These are phyloP conservation scores for carrot (Daucus carota) DNA, from an alignment of 129 eudicot genomes.

Conservation along the genomic window DH1_v3.0 NC_030384.2:35315001-35315500, in stretches of 20 bases:
- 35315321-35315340: background rate
- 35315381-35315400: background rate
- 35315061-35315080: background rate
- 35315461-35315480: too few relatives aligned
- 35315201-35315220: background rate
- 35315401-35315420: background rate
- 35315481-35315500: too few relatives aligned
- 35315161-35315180: background rate
- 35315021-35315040: too few relatives aligned
- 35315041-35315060: background rate
- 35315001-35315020: background rate
- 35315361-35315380: too few relatives aligned
- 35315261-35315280: background rate
- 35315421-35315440: too few relatives aligned
- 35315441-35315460: too few relatives aligned
- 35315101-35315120: background rate
- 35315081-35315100: background rate
- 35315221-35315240: background rate
- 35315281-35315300: background rate
- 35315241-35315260: background rate
- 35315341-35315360: background rate
- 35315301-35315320: background rate
- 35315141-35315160: background rate
- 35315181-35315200: background rate
- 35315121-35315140: too few relatives aligned